Base-by-base conservation (phyloP, 352 stramenopile genomes). In the Plasmopara halstedii region DNA sequence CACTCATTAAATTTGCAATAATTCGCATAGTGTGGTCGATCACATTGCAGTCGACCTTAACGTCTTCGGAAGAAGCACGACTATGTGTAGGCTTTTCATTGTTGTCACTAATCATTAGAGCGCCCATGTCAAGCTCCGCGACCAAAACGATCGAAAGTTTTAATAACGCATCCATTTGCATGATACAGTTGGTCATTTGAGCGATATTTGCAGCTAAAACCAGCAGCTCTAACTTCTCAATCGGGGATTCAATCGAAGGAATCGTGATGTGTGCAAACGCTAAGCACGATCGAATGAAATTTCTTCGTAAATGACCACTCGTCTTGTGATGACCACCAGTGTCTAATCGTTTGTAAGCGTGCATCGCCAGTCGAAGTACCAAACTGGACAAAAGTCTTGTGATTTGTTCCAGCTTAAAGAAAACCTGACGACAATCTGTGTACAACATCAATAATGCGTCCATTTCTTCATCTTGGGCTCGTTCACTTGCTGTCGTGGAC, bases 241-340 rank as follows among this genome's bases (percentile, higher is more conserved):
- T 37, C 2, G 54, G 21, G 4, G 70, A 43, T 1, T 69, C 51
- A 19, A 95, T 83, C 17, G 76, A 91, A 19, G 87, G 87, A 18
- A 95, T 94, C 22, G 83, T 96, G 43, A 96, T 88, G 48, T 95
- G 82, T 8, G 75, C 76, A 43, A 88, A 96, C 5, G 87, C 87
- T n/a, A 95, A 54, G 43, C 84, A 95, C 2, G 81, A 92, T 40
- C 95, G 93, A 53, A 94, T 69, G 26, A 96, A 92, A 33, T 71
- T 64, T 3, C 73, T 67, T n/a, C 64, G 58, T 5, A 53, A 56
- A 46, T 83, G 64, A 18, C n/a, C n/a, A 26, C 19, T 6, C 50
- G 50, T 42, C 64, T 64, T 47, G 50, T 68, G n/a, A n/a, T n/a
- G n/a, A n/a, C n/a, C n/a, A n/a, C 40, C 29, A 18, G 52, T 23